Evolutionary conservation across 2,329 filamentous ascomycete species (phyloP).

Genomic region (Chaetomium sp.): DNA sequence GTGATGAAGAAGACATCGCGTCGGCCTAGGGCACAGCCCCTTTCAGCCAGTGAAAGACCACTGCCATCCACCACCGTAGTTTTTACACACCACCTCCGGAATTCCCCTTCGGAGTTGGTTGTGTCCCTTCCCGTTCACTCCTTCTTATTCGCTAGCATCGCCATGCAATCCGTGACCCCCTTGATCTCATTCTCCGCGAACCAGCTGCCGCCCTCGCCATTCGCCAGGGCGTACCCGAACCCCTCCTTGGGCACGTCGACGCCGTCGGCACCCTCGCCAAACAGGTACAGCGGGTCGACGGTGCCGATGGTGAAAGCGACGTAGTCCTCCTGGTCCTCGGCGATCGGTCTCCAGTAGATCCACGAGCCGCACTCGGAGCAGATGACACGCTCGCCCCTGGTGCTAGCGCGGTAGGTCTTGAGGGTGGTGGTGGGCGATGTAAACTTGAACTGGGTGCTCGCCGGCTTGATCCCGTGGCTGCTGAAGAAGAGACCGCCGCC

Average conservation of each 20-base stretch:
- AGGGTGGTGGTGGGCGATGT: slow-evolving; percentile 40
- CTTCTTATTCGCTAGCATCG: slow-evolving; percentile 31
- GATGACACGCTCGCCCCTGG: slow-evolving; percentile 49
- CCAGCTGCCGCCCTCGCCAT: slow-evolving; percentile 42
- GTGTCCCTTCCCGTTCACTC: slow-evolving; percentile 7
- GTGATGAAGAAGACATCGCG: no score
- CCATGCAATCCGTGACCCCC: slow-evolving; percentile 50
- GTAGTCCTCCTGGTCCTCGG: slow-evolving; percentile 31
- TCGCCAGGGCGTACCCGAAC: slow-evolving; percentile 46
- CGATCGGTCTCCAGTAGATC: slow-evolving; percentile 47
- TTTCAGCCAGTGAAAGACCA: no score
- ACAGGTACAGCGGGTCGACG: slow-evolving; percentile 49
- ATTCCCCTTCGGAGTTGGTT: no score
- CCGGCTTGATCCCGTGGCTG: slow-evolving; percentile 43
- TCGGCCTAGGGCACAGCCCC: no score
- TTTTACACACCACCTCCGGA: no score
- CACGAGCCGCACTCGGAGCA: slow-evolving; percentile 53
- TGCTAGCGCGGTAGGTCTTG: slow-evolving; percentile 46
- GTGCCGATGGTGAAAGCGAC: slow-evolving; percentile 47
- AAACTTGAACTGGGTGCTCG: slow-evolving; percentile 41
- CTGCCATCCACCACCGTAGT: no score
- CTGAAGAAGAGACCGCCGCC: slow-evolving; percentile 51
- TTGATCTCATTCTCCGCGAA: slow-evolving; percentile 51
- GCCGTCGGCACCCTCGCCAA: slow-evolving; percentile 36
- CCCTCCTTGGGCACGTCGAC: slow-evolving; percentile 34